These are phyloP conservation scores for Tylopilus subfusipes DNA, from an alignment of 768 basidiomycete species.

Conservation along the genomic window DNA sequence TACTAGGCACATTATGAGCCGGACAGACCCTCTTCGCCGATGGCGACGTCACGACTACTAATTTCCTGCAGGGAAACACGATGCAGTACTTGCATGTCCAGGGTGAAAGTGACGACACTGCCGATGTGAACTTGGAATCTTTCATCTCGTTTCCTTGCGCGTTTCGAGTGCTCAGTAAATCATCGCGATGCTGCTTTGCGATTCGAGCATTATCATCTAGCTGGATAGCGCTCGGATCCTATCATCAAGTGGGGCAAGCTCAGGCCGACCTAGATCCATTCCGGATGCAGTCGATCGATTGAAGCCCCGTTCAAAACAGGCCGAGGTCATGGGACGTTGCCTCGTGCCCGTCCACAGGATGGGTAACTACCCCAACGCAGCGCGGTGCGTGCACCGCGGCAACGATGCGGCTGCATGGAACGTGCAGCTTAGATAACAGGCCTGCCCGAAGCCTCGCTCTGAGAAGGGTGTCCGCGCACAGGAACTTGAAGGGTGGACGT, in stretches of 20 bases:
- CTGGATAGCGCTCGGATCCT: too few relatives aligned
- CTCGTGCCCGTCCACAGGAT: slow-evolving; percentile 6
- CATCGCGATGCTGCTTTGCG: too few relatives aligned
- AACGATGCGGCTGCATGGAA: slow-evolving; percentile 8
- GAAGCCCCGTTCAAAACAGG: neutral
- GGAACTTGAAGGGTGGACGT: neutral
- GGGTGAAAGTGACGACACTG: too few relatives aligned
- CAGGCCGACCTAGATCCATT: neutral
- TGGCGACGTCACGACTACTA: too few relatives aligned
- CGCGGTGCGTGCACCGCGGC: neutral
- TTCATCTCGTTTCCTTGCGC: neutral
- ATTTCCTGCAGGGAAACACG: too few relatives aligned
- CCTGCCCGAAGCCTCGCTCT: slow-evolving; percentile 10
- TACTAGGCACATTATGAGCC: too few relatives aligned
- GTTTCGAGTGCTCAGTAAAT: neutral
- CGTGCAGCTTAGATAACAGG: slow-evolving; percentile 18
- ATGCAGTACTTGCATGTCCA: too few relatives aligned
- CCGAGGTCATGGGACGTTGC: neutral
- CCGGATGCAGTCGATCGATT: neutral
- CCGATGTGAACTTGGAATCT: neutral
- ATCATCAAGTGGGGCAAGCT: neutral
- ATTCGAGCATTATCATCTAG: too few relatives aligned
- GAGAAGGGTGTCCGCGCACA: neutral
- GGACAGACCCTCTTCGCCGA: too few relatives aligned
- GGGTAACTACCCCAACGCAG: neutral